phyloP scores from a whole-genome alignment of 495 filamentous ascomycete species.

The Podospora didyma region DNA sequence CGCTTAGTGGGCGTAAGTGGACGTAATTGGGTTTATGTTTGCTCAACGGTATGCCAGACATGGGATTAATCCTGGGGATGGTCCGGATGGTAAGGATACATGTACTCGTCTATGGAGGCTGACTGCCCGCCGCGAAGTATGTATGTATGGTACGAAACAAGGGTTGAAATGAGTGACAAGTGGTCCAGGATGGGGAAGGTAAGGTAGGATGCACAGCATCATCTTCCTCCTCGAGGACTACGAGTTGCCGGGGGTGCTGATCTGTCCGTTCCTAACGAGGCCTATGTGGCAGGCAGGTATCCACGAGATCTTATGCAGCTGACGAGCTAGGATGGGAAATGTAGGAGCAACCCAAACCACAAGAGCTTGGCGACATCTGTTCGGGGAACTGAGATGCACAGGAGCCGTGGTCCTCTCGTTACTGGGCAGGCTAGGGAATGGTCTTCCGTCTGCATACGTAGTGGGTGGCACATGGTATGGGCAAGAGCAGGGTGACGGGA shows the following conservation, averaged over 20 bases:
- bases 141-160: neutral
- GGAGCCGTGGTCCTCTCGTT: neutral
- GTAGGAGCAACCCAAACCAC: neutral
- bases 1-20: neutral
- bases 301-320: conserved; percentile 20
- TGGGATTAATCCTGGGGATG: too few relatives aligned
- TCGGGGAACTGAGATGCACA: neutral
- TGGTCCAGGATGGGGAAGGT: neutral
- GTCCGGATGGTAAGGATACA: neutral
- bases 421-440: conserved; percentile 6
- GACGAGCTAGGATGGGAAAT: conserved; percentile 7
- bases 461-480: neutral
- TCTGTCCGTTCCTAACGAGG: conserved; percentile 1
- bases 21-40: neutral
- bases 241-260: neutral
- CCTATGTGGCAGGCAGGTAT: conserved; percentile 4
- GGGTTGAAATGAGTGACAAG: neutral
- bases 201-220: neutral
- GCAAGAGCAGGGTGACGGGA: conserved; percentile 1
- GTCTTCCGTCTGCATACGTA: neutral
- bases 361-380: neutral
- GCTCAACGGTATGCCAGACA: neutral
- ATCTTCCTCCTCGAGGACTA: neutral
- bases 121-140: neutral
- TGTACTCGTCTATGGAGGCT: neutral